These are phyloP conservation scores for Diaporthe capsici DNA, from an alignment of 2,329 filamentous ascomycete genomes.

Conservation along the genomic window DNA sequence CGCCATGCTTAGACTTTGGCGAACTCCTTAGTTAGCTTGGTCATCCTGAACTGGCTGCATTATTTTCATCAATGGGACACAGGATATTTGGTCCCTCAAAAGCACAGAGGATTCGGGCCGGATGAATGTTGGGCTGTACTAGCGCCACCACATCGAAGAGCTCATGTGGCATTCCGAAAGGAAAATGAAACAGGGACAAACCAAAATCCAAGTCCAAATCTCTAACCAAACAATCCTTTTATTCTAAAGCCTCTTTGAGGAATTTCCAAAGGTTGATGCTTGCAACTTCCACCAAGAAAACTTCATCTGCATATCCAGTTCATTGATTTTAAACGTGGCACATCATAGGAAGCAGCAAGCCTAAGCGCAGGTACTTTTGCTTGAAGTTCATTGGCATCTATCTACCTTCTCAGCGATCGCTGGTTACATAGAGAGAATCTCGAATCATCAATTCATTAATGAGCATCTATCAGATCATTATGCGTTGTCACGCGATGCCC, in stretches of 20 bases:
- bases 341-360: not conserved
- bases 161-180: not conserved
- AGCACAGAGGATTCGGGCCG: not conserved
- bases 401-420: not conserved
- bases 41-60: not conserved
- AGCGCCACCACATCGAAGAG: not conserved
- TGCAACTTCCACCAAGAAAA: not conserved
- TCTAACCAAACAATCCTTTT: not conserved
- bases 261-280: not conserved
- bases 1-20: not conserved
- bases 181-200: not conserved
- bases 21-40: not conserved
- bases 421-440: not conserved
- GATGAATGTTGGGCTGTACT: not conserved
- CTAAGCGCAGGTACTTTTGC: not conserved
- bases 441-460: slow-evolving; percentile 13
- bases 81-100: not conserved
- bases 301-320: no score
- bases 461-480: slow-evolving; percentile 9
- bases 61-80: not conserved
- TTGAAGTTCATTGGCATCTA: not conserved
- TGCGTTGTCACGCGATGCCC: not conserved
- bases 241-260: not conserved
- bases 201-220: not conserved
- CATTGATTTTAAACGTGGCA: no score